Percentiles rank a stretch among this genome's conserved stretches.
Evolutionary conservation across 2,329 filamentous ascomycete species (phyloP).

Genomic region (Claviceps lovelessii): DNA sequence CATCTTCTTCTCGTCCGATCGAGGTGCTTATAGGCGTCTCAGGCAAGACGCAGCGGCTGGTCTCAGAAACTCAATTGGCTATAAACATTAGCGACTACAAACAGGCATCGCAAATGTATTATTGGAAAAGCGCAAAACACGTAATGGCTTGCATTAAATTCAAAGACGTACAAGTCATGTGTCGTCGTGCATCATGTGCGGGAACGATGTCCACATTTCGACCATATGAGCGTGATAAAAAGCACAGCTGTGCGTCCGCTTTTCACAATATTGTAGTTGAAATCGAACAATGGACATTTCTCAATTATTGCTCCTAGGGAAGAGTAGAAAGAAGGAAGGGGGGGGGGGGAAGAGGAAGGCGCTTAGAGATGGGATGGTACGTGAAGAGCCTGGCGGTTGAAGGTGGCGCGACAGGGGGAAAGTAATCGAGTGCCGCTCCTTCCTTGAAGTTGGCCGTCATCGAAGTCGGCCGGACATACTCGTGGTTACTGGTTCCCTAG

Average conservation of each 20-base stretch:
- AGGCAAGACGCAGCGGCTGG: neutral
- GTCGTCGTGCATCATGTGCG: neutral
- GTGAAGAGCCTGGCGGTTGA: neutral
- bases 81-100: neutral
- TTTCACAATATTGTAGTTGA: neutral
- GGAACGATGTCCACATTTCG: neutral
- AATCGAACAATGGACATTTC: neutral
- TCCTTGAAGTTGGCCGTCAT: neutral
- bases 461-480: neutral
- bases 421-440: neutral
- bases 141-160: neutral
- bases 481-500: neutral
- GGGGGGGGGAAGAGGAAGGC: no score
- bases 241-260: neutral
- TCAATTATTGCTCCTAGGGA: neutral
- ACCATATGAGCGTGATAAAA: neutral
- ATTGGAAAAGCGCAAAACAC: neutral
- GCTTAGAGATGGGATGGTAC: neutral
- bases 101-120: neutral
- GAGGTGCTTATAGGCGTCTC: neutral
- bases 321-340: neutral
- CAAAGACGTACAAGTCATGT: neutral
- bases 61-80: neutral
- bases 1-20: neutral
- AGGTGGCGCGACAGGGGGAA: neutral